A percentile compares a stretch with the other conserved stretches of the same genome.
Conservation (phyloP, 768 basidiomycete species). For the Tylopilus sp. region DNA sequence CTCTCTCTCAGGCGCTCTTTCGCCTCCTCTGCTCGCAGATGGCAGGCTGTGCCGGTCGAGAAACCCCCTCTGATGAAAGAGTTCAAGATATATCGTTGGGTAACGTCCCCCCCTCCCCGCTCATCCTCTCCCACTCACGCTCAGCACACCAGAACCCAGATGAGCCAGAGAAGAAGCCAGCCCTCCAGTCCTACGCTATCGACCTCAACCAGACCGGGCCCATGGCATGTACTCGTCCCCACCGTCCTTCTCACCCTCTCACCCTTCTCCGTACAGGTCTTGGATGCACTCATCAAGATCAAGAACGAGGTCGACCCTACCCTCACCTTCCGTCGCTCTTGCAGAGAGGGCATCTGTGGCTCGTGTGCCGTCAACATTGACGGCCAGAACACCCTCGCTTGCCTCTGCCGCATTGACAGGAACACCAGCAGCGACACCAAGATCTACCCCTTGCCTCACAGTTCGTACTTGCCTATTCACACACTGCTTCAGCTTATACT, state of each 20-base stretch:
- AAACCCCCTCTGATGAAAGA: conserved; percentile 81
- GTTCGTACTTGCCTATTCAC: conserved; percentile 44
- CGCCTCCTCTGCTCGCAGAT: conserved; percentile 23
- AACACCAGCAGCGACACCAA: conserved; percentile 68
- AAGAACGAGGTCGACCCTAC: conserved; percentile 99
- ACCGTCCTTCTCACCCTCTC: conserved; percentile 1
- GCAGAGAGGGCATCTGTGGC: conserved; percentile 95
- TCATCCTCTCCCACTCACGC: neutral
- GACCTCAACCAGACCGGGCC: conserved; percentile 95
- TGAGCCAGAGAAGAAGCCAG: conserved; percentile 86
- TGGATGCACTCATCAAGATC: conserved; percentile 96
- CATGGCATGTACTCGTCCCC: conserved; percentile 56
- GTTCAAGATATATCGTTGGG: conserved; percentile 99
- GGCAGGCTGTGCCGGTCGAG: conserved; percentile 48
- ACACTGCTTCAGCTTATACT: neutral
- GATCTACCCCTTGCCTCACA: conserved; percentile 97
- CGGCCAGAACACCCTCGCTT: conserved; percentile 96
- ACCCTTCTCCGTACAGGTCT: conserved; percentile 42
- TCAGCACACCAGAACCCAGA: conserved; percentile 73
- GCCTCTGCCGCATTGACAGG: conserved; percentile 92
- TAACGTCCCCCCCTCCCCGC: conserved; percentile 23
- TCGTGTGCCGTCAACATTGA: conserved; percentile 99
- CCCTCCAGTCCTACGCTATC: conserved; percentile 84
- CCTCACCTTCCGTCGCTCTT: conserved; percentile 91
- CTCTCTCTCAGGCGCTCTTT: conserved; percentile 29